Percentiles rank a stretch among this genome's conserved stretches.
Evolutionary conservation across 164 flowering plant genomes (phyloP).

Genomic region (Magnolia sinica): DNA sequence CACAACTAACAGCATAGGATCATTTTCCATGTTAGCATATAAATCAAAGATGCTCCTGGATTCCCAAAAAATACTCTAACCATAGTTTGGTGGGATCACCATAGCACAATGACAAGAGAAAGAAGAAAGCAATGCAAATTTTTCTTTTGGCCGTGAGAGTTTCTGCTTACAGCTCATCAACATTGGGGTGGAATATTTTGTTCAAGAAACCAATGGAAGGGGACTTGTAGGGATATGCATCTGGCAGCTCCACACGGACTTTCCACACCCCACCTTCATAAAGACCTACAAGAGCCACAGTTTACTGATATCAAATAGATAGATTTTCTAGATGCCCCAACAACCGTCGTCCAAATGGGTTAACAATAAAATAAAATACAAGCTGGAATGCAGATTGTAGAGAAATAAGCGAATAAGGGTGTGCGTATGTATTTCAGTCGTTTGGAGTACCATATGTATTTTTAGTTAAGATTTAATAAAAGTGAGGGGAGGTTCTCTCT

Average conservation of each 20-base stretch:
- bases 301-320: background rate
- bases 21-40: too few relatives aligned
- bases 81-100: background rate
- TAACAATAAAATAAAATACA: background rate
- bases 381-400: background rate
- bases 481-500: too few relatives aligned
- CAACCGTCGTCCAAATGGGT: background rate
- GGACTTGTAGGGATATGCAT: slow-evolving; percentile 86
- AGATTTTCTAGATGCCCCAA: background rate
- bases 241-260: slow-evolving; percentile 75
- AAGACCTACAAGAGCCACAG: slow-evolving; percentile 40
- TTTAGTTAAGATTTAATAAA: too few relatives aligned
- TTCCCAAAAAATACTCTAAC: too few relatives aligned
- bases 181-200: slow-evolving; percentile 83
- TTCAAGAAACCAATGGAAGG: slow-evolving; percentile 81
- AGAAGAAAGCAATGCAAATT: background rate
- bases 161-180: slow-evolving; percentile 57
- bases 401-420: background rate
- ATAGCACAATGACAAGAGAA: slow-evolving; percentile 3
- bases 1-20: too few relatives aligned
- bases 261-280: slow-evolving; percentile 79
- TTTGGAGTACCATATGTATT: too few relatives aligned
- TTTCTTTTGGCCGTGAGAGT: background rate
- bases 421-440: too few relatives aligned
- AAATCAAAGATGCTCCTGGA: too few relatives aligned